Evolutionary conservation across 140 eudicot species (phyloP).

Genomic region (Ambrosia hybrid): DNA sequence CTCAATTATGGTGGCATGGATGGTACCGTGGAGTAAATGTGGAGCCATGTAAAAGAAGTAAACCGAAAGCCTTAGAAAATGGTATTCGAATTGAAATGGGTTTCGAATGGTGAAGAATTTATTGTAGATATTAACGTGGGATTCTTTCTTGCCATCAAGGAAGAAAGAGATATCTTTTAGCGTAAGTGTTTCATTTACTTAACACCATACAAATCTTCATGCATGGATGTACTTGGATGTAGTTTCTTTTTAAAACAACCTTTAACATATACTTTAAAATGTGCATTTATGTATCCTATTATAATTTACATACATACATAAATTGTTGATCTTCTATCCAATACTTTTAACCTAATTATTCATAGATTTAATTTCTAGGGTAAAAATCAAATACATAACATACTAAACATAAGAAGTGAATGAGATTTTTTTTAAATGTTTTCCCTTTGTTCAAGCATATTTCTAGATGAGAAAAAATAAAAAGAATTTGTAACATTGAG

Average conservation of each 20-base stretch:
- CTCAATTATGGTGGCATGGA: constrained; percentile 51
- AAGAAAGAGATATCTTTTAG: constrained; percentile 47
- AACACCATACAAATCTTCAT: constrained; percentile 33
- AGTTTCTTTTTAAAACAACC: constrained; percentile 21
- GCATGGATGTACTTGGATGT: constrained; percentile 35
- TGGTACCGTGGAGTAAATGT: constrained; percentile 55
- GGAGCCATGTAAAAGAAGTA: constrained; percentile 35
- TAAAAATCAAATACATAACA: too few relatives aligned
- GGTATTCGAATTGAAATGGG: constrained; percentile 7
- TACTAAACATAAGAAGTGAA: too few relatives aligned
- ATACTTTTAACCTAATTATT: too few relatives aligned
- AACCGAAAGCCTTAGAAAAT: constrained; percentile 22
- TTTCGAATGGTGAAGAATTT: constrained; percentile 13
- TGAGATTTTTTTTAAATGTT: too few relatives aligned
- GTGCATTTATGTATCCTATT: not conserved
- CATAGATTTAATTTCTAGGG: too few relatives aligned
- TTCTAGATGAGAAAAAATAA: too few relatives aligned
- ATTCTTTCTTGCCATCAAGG: constrained; percentile 27
- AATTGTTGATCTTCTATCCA: not conserved
- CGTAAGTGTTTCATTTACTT: constrained; percentile 35
- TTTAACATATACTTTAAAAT: not conserved
- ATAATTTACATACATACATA: not conserved
- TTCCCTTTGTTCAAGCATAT: too few relatives aligned
- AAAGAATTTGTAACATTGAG: too few relatives aligned
- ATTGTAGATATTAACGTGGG: constrained; percentile 19